These are phyloP conservation scores for Penicillium sclerotiorum DNA, from an alignment of 2,329 filamentous ascomycete species.

Conservation along the genomic window DNA sequence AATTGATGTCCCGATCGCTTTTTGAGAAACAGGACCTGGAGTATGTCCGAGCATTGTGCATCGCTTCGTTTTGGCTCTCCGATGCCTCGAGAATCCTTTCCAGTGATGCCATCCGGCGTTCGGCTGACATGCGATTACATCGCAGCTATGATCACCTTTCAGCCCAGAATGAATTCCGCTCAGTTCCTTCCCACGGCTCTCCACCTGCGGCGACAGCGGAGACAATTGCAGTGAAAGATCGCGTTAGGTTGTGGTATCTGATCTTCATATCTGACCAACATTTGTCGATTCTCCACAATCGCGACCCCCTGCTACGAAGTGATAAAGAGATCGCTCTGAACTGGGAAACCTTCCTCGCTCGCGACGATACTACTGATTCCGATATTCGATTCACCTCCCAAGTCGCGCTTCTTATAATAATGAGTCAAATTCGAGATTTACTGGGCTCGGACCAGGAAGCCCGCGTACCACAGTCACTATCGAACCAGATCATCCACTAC, in stretches of 20 bases:
- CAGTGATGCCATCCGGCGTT: slow-evolving; percentile 33
- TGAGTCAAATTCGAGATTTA: slow-evolving; percentile 39
- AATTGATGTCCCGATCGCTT: slow-evolving; percentile 49
- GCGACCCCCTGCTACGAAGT: slow-evolving; percentile 37
- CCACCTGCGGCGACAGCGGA: slow-evolving; percentile 14
- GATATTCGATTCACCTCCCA: slow-evolving; percentile 39
- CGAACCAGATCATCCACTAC: slow-evolving; percentile 32
- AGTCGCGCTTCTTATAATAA: slow-evolving; percentile 38
- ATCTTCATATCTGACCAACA: slow-evolving; percentile 43
- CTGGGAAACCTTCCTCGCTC: slow-evolving; percentile 37
- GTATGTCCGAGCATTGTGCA: slow-evolving; percentile 52
- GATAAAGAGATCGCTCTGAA: slow-evolving; percentile 40
- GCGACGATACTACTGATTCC: slow-evolving; percentile 35
- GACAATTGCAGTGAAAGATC: slow-evolving; percentile 28
- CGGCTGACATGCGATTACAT: slow-evolving; percentile 36
- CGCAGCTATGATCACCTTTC: slow-evolving; percentile 43
- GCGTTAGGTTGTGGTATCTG: slow-evolving; percentile 39
- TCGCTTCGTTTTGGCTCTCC: slow-evolving; percentile 56
- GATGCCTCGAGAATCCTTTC: slow-evolving; percentile 48
- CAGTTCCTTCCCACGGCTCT: slow-evolving; percentile 1
- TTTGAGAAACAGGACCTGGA: slow-evolving; percentile 52
- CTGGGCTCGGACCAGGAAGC: slow-evolving; percentile 36
- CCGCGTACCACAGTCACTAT: slow-evolving; percentile 26
- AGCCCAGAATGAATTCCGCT: slow-evolving; percentile 32
- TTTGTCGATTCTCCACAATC: slow-evolving; percentile 40